Evolutionary conservation across 2,329 filamentous ascomycete species (phyloP).

Genomic region (Fusarium chlamydosporum): DNA sequence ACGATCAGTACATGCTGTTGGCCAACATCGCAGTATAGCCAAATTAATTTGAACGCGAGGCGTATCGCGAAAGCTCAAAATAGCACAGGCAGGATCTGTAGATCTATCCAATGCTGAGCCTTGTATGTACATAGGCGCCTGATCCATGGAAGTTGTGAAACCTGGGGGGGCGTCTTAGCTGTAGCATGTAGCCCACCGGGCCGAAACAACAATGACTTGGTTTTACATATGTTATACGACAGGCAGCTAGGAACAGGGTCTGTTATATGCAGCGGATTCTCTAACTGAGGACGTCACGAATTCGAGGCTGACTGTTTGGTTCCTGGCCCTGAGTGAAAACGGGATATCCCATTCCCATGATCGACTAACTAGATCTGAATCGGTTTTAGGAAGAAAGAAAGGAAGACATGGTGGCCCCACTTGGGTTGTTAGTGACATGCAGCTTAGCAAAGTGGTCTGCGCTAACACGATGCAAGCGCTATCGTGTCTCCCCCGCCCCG

Average conservation of each 20-base stretch:
- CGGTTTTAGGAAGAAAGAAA: conserved; percentile 31
- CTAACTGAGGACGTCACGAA: conserved; percentile 26
- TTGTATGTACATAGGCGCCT: conserved; percentile 35
- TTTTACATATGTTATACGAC: conserved; percentile 5
- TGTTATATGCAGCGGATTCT: not conserved
- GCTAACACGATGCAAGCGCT: conserved; percentile 31
- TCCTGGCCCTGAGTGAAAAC: conserved; percentile 23
- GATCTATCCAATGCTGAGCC: conserved; percentile 9
- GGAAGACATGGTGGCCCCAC: conserved; percentile 26
- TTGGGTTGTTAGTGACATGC: conserved; percentile 26
- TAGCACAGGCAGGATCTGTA: conserved; percentile 29
- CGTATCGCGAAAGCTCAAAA: conserved; percentile 40
- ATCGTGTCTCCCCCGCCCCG: conserved; percentile 31
- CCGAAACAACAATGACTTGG: conserved; percentile 26
- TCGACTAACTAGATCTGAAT: conserved; percentile 9
- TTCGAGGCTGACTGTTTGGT: conserved; percentile 4
- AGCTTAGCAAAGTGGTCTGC: not conserved
- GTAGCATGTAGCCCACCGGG: conserved; percentile 26
- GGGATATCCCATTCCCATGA: conserved; percentile 27
- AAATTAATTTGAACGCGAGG: conserved; percentile 10
- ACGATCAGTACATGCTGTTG: not conserved
- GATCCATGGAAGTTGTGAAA: conserved; percentile 46
- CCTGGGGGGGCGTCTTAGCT: conserved; percentile 40
- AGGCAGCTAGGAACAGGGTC: not conserved
- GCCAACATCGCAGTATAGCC: not conserved